Percentiles rank a stretch among this genome's conserved stretches.
phyloP scores from a whole-genome alignment of 139 green algal species.

The Chlamydomonas sphaeroides region DNA sequence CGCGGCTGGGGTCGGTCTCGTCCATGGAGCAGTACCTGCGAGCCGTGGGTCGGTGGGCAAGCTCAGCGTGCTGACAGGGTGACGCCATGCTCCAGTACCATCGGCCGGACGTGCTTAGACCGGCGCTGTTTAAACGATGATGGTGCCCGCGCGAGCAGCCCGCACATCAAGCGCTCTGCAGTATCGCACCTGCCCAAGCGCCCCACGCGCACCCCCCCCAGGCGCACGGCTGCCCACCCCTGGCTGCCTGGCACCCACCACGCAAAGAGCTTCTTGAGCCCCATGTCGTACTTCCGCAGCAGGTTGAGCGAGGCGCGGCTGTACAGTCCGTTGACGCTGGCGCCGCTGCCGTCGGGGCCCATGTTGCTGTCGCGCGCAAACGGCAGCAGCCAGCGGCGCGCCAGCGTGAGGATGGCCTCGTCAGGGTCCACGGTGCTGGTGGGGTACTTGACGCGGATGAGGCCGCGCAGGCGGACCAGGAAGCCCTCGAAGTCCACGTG shows the following conservation, averaged over 20 bases:
- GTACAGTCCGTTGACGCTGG: constrained; percentile 22
- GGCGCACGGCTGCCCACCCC: too few relatives aligned
- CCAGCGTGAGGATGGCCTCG: constrained; percentile 17
- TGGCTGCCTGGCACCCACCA: too few relatives aligned
- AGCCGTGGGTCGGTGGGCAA: too few relatives aligned
- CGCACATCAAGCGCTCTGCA: too few relatives aligned
- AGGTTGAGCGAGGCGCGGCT: constrained; percentile 36
- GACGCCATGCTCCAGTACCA: too few relatives aligned
- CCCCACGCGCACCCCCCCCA: too few relatives aligned
- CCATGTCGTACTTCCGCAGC: constrained; percentile 16
- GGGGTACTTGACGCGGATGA: constrained; percentile 36
- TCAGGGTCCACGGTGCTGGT: not conserved
- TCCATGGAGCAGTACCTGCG: constrained; percentile 25
- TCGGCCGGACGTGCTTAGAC: too few relatives aligned
- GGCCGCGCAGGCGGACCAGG: constrained; percentile 19
- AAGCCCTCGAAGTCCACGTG: constrained; percentile 25
- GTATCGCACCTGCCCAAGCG: too few relatives aligned
- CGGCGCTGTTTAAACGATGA: too few relatives aligned
- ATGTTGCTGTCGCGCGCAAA: constrained; percentile 12
- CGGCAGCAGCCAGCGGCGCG: constrained; percentile 37
- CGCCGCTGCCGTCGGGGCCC: not conserved
- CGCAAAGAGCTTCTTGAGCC: constrained; percentile 36
- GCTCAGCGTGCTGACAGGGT: too few relatives aligned
- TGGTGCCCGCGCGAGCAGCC: too few relatives aligned
- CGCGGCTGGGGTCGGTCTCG: constrained; percentile 22